Percentiles rank a stretch among this genome's conserved stretches.
Conservation (phyloP, 2,329 filamentous ascomycete species). For the Sordariomycetes sp. region DNA sequence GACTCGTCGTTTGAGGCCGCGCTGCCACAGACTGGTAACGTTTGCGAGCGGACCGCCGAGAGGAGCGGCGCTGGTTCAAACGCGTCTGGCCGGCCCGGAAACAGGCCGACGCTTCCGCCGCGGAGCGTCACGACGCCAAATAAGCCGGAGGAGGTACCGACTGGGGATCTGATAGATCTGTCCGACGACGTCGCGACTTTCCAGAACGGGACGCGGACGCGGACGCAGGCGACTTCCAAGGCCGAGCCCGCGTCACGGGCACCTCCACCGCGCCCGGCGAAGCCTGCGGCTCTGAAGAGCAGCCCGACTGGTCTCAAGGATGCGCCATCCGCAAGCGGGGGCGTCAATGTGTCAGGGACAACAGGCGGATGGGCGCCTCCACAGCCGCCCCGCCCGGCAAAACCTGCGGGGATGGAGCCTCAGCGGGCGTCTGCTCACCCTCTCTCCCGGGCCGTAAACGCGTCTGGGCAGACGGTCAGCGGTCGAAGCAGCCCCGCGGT, state of each 20-base stretch:
- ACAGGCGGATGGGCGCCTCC: slow-evolving; percentile 9
- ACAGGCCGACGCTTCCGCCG: slow-evolving; percentile 19
- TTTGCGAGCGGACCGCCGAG: not conserved
- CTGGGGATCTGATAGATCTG: slow-evolving; percentile 49
- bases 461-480: slow-evolving; percentile 17
- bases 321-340: not conserved
- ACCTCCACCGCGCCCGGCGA: slow-evolving; percentile 42
- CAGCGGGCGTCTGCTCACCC: slow-evolving; percentile 19
- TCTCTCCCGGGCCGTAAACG: slow-evolving; percentile 25
- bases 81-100: slow-evolving; percentile 9
- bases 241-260: slow-evolving; percentile 9
- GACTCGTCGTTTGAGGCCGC: slow-evolving; percentile 36
- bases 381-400: slow-evolving; percentile 21
- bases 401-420: slow-evolving; percentile 11
- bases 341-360: not conserved
- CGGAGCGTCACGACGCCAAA: not conserved
- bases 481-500: slow-evolving; percentile 6
- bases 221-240: not conserved
- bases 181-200: slow-evolving; percentile 28
- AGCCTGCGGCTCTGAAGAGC: slow-evolving; percentile 41
- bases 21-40: not conserved
- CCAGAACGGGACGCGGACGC: not conserved
- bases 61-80: not conserved
- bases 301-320: slow-evolving; percentile 7
- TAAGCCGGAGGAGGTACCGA: slow-evolving; percentile 17